Conservation (phyloP, 257 asterid species). For the Apocynum venetum region DNA sequence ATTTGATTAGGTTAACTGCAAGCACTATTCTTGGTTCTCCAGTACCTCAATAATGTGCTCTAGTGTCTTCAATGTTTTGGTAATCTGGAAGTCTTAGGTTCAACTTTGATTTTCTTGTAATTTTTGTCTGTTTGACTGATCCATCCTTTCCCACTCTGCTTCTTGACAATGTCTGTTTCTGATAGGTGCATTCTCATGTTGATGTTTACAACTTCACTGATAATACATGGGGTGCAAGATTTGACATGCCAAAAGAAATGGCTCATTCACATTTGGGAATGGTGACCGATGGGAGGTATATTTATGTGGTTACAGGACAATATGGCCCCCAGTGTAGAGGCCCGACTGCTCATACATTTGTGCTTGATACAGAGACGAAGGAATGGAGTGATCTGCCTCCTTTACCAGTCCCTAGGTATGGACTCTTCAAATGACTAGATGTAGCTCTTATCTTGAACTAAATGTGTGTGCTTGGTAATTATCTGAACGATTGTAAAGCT, state of each 20-base stretch:
- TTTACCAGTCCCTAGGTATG: constrained; percentile 78
- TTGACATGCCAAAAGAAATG: constrained; percentile 97
- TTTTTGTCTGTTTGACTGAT: not conserved
- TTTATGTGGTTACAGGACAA: constrained; percentile 81
- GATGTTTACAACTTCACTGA: constrained; percentile 81
- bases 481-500: not conserved
- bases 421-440: constrained; percentile 9
- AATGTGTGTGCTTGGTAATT: constrained; percentile 2
- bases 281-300: constrained; percentile 91
- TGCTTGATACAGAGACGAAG: constrained; percentile 68
- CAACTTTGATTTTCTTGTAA: not conserved
- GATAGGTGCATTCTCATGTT: constrained; percentile 92
- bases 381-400: constrained; percentile 74
- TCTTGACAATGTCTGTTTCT: constrained; percentile 1
- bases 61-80: not conserved
- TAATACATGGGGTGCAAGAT: constrained; percentile 89
- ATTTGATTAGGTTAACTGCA: not conserved
- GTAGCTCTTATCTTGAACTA: not conserved
- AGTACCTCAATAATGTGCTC: not conserved
- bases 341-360: constrained; percentile 74
- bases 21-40: not conserved
- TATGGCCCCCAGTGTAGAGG: constrained; percentile 98
- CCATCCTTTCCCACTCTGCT: not conserved
- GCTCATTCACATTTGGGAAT: constrained; percentile 97
- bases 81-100: not conserved